Evolutionary conservation across 2,329 filamentous ascomycete genomes (phyloP).

Genomic region (Sphaerulina vaccinii): DNA sequence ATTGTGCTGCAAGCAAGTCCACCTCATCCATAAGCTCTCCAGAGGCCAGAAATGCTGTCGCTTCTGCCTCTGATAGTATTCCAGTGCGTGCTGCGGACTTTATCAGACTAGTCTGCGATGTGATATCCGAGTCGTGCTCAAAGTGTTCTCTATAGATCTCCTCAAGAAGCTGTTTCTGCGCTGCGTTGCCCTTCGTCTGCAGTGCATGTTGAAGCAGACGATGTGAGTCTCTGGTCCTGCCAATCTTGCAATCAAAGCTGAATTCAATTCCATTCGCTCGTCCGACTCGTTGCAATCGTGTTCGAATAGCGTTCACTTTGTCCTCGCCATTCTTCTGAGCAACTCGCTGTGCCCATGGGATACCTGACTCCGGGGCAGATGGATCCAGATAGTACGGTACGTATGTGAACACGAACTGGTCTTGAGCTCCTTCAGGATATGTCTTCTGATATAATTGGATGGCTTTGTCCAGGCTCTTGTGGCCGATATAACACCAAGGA

Average conservation of each 20-base stretch:
- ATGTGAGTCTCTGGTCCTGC: conserved; percentile 40
- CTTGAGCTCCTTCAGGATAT: conserved; percentile 40
- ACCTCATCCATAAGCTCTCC: conserved; percentile 14
- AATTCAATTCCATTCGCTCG: conserved; percentile 39
- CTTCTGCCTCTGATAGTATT: conserved; percentile 22
- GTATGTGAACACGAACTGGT: conserved; percentile 41
- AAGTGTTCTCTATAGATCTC: conserved; percentile 35
- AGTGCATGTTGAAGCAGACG: conserved; percentile 34
- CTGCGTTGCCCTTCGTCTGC: conserved; percentile 14
- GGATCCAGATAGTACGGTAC: conserved; percentile 37
- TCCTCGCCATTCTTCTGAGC: conserved; percentile 28
- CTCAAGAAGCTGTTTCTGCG: conserved; percentile 29
- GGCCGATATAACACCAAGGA: conserved; percentile 42
- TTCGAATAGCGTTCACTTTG: conserved; percentile 31
- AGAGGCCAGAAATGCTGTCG: conserved; percentile 10
- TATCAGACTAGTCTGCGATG: conserved; percentile 26
- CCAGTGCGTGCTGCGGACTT: conserved; percentile 28
- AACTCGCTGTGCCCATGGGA: conserved; percentile 15
- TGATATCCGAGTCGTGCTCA: conserved; percentile 37
- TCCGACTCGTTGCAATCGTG: conserved; percentile 34
- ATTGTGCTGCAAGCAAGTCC: conserved; percentile 15
- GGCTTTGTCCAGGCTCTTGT: conserved; percentile 40
- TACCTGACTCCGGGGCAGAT: conserved; percentile 5
- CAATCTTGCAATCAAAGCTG: conserved; percentile 37
- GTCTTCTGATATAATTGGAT: conserved; percentile 43